A percentile compares a stretch with the other conserved stretches of the same genome.
These are phyloP conservation scores for Rubia balearica DNA, from an alignment of 305 asterid species.

Conservation along the genomic window DNA sequence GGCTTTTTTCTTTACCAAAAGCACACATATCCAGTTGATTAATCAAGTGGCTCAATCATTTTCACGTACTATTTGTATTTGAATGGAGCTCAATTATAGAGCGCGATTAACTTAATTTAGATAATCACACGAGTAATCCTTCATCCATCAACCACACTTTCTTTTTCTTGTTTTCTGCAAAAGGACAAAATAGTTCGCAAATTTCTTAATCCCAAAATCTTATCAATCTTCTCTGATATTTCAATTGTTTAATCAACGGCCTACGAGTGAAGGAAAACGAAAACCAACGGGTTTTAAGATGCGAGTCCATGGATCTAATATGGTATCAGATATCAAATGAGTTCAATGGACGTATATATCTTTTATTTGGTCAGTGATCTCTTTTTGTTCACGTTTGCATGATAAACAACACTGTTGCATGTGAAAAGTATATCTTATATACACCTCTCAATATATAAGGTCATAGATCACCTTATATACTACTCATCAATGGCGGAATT, in stretches of 20 bases:
- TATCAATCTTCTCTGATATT: slow-evolving; percentile 1
- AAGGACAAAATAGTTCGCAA: neutral
- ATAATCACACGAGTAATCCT: slow-evolving; percentile 9
- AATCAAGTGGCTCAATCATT: neutral
- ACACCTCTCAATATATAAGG: no score
- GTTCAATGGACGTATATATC: no score
- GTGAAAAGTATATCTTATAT: no score
- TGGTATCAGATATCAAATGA: no score
- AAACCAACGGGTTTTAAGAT: no score
- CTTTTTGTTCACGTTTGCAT: no score
- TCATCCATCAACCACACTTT: neutral
- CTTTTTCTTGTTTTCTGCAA: slow-evolving; percentile 5
- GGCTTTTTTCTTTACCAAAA: no score
- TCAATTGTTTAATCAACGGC: neutral
- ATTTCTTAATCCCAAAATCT: neutral
- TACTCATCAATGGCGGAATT: no score
- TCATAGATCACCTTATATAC: no score
- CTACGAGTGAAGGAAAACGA: slow-evolving; percentile 1
- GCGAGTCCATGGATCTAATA: no score
- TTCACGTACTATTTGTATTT: neutral
- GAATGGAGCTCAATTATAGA: neutral
- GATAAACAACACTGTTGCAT: no score
- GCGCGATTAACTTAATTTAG: neutral
- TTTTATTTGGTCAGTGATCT: no score
- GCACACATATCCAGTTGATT: neutral